Evolutionary conservation across 768 basidiomycete species (phyloP).

Genomic region (Leccinum variicolor): DNA sequence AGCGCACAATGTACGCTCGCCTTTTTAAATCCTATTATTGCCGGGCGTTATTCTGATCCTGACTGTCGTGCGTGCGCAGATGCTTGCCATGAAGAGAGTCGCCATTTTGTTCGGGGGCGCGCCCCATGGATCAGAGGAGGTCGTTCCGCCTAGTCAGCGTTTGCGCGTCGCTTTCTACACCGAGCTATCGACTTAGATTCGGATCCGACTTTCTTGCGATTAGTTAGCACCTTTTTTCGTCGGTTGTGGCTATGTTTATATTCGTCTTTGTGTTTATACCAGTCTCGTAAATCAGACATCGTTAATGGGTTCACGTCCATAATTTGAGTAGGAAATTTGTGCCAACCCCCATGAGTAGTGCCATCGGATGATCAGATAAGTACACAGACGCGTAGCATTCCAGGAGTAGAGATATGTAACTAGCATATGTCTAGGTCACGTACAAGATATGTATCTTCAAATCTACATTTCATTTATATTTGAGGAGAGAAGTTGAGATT

Average conservation of each 20-base stretch:
- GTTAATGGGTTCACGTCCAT: not conserved
- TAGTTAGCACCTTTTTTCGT: not conserved
- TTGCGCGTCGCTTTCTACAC: not conserved
- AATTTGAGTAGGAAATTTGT: not conserved
- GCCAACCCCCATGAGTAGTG: too few relatives aligned
- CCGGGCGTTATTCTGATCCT: not conserved
- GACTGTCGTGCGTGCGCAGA: not conserved
- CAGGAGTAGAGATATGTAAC: too few relatives aligned
- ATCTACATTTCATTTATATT: too few relatives aligned
- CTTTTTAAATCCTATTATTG: not conserved
- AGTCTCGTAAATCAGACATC: not conserved
- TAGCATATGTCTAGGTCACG: too few relatives aligned
- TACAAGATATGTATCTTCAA: too few relatives aligned
- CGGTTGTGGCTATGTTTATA: not conserved
- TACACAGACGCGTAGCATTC: too few relatives aligned
- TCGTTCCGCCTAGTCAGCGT: conserved; percentile 5
- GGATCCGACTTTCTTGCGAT: not conserved
- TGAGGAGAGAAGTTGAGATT: too few relatives aligned
- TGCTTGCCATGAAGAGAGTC: conserved; percentile 13
- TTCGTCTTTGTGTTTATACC: not conserved
- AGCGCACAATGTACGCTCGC: conserved; percentile 65
- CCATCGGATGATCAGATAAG: too few relatives aligned
- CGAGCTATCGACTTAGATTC: not conserved
- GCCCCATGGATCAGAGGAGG: conserved; percentile 6
- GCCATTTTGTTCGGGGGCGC: conserved; percentile 8